Conservation (phyloP, 2,329 filamentous ascomycete genomes). For the Colletotrichum tropicicola region DNA sequence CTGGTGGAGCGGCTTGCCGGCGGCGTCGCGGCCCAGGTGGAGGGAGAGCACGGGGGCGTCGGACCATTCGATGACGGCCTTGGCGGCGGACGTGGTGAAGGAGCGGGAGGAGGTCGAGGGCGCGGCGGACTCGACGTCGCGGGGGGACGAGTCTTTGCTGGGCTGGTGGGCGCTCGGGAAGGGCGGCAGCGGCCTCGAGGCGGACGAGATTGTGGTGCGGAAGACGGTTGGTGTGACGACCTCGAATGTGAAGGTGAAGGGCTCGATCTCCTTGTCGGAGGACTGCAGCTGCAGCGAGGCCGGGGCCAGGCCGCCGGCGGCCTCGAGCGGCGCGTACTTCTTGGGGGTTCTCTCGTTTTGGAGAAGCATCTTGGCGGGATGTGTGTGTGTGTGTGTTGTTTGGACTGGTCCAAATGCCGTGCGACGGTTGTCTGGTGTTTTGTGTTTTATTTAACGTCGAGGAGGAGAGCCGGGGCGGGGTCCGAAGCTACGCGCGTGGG, state of each 20-base stretch:
- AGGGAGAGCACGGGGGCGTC: slow-evolving; percentile 60
- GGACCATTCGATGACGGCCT: slow-evolving; percentile 67
- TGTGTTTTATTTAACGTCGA: background rate
- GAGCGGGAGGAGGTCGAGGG: slow-evolving; percentile 42
- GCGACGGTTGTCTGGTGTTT: background rate
- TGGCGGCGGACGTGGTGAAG: slow-evolving; percentile 41
- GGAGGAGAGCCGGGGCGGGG: background rate
- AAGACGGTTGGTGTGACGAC: slow-evolving; percentile 70
- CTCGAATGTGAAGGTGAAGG: slow-evolving; percentile 70
- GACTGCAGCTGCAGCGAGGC: slow-evolving; percentile 20
- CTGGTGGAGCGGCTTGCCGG: slow-evolving; percentile 62
- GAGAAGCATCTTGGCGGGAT: slow-evolving; percentile 11
- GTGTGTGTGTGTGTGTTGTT: too few species aligned
- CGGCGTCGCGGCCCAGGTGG: slow-evolving; percentile 58
- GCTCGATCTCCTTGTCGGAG: slow-evolving; percentile 31
- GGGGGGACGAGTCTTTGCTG: background rate
- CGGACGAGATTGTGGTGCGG: slow-evolving; percentile 72
- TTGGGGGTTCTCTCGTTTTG: slow-evolving; percentile 22
- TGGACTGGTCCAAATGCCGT: too few species aligned
- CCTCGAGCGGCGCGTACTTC: slow-evolving; percentile 21
- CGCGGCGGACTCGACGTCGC: slow-evolving; percentile 32
- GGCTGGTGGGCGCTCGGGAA: slow-evolving; percentile 67
- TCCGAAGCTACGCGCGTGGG: background rate
- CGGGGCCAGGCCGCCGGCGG: background rate
- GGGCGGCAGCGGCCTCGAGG: slow-evolving; percentile 69